Base-by-base conservation (phyloP, 768 basidiomycete species). In the Boletus barrowsii region DNA sequence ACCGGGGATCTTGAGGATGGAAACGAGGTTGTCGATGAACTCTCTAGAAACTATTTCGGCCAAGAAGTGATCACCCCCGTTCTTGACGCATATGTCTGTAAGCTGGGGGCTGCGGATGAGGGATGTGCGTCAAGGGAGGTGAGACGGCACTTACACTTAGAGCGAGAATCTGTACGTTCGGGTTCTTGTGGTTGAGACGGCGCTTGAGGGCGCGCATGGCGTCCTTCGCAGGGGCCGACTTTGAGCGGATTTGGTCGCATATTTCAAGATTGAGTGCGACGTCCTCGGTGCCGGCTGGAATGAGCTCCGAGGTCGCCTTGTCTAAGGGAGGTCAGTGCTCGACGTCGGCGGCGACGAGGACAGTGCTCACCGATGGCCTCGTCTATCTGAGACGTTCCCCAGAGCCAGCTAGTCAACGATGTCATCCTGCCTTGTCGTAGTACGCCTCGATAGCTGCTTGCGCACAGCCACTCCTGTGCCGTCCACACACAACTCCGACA, bases 171-270 rank as follows among this genome's bases (percentile, higher is more conserved):
- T 94, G 93, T 9, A 96, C 94, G 62, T 98, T 96, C 0, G 93
- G 94, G 70, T 99, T 99, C 82, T 89, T 90, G 73, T 96, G 91
- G 64, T 87, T 86, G 47, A 98, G 76, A 47, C 95, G 82, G 24
- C 86, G 82, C 72, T 93, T 93, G 65, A 99, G 77, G 18, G 88
- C 83, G 54, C 87, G 87, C 86, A 94, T 90, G 5, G 96, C 88
- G 56, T 88, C 85, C 72, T 88, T 89, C 17, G 95, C 86, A 17
- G 83, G 81, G 1, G 88, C 87, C 40, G 88, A 83, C 76, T 96
- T 95, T 7, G 92, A 92, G 50, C 94, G 84, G 68, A 99, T 94
- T 72, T 95, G 88, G 73, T 99, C 97, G 60, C 93, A 93, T 77
- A 98, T 92, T 69, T 98, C 93, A 55, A 99, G 88, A 64, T 89